These are phyloP conservation scores for Conticribra guillardii DNA, from an alignment of 108 stramenopile species.

Conservation along the genomic window DNA sequence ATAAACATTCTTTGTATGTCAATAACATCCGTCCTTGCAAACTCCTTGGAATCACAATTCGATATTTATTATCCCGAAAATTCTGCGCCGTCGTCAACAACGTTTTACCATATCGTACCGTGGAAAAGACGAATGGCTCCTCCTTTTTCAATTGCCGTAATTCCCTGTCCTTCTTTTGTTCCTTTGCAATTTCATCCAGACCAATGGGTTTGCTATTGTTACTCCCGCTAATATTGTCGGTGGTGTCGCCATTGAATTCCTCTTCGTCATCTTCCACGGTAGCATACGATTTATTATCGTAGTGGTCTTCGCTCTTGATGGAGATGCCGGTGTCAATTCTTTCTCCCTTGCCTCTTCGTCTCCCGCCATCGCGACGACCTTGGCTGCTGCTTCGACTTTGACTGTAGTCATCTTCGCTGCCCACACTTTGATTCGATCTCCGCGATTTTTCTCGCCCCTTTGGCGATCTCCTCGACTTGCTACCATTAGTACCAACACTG, in stretches of 20 bases:
- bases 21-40: slow-evolving; percentile 41
- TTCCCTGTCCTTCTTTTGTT: slow-evolving; percentile 40
- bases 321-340: background rate
- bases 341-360: background rate
- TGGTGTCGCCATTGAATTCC: too few species aligned
- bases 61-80: slow-evolving; percentile 44
- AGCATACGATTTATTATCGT: too few species aligned
- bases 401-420: too few species aligned
- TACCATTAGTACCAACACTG: too few species aligned
- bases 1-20: slow-evolving; percentile 34
- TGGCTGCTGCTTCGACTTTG: too few species aligned
- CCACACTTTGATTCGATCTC: background rate
- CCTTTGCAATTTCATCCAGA: slow-evolving; percentile 39
- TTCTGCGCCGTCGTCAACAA: slow-evolving; percentile 41
- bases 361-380: background rate
- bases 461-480: too few species aligned
- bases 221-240: too few species aligned
- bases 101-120: slow-evolving; percentile 39
- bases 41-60: slow-evolving; percentile 34
- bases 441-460: background rate
- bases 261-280: too few species aligned
- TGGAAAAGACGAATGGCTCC: slow-evolving; percentile 45
- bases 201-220: slow-evolving; percentile 35
- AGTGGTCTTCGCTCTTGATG: background rate
- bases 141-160: slow-evolving; percentile 40